Base-by-base conservation (phyloP, 805 yeast genomes). In the Cyberlindnera xylosilytica region DNA sequence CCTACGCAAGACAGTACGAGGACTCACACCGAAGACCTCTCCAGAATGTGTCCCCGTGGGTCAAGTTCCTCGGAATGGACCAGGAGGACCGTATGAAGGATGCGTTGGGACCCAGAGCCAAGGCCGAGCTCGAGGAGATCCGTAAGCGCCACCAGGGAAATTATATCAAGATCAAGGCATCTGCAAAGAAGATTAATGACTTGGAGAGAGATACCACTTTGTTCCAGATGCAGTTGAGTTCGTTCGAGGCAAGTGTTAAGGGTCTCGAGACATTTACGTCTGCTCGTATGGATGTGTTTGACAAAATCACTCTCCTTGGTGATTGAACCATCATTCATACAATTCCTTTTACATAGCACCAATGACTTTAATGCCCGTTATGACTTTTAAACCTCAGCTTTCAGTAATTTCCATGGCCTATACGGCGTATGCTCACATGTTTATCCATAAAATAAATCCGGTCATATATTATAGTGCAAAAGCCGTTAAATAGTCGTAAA, bases 281-380 rank as follows among this genome's bases (percentile, higher is more conserved):
- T 18, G 44, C 49, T 8, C 46, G 52, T 24, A 28, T 40, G 19
- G 50, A 43, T 22, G 47, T 49, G 9, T 34, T 49, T n/a, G 45
- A 49, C 32, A 46, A 46, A 36, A 49, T 49, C 18, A 49, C 52
- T 5, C 45, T 49, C 1, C 26, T 49, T 8, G 52, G 49, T 7
- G 51, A 47, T 16, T 42, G 36, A 41, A 4, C 8, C 24, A 7
- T 22, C 24, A 22, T 8, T n/a, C n/a, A n/a, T n/a, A n/a, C n/a
- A n/a, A n/a, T n/a, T n/a, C n/a, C n/a, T n/a, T n/a, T n/a, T n/a
- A n/a, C n/a, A n/a, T n/a, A n/a, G n/a, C n/a, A n/a, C n/a, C n/a
- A n/a, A n/a, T n/a, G n/a, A n/a, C n/a, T n/a, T n/a, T n/a, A n/a
- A n/a, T n/a, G n/a, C n/a, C n/a, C n/a, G n/a, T n/a, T n/a, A n/a